These are phyloP conservation scores for Neurospora crassa DNA, from an alignment of 2,329 filamentous ascomycete genomes.

Conservation along the genomic window DNA sequence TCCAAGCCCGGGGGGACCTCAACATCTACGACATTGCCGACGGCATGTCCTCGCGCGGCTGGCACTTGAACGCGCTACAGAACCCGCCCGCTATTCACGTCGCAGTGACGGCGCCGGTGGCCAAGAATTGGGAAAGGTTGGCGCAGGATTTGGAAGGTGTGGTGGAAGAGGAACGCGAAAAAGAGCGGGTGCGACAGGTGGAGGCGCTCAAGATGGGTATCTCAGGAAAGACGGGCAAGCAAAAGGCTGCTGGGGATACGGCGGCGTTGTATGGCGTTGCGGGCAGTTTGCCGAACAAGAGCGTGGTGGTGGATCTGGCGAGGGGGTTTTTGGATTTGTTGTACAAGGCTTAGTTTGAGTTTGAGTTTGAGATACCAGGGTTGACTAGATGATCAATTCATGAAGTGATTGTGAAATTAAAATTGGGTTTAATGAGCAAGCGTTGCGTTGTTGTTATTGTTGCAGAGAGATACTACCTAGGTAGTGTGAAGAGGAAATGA, in stretches of 20 bases:
- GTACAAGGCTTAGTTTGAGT: conserved; percentile 14
- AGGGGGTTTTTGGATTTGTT: conserved; percentile 61
- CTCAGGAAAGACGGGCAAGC: conserved; percentile 43
- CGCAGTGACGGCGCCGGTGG: conserved; percentile 82
- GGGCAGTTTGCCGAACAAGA: conserved; percentile 90
- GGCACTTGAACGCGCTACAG: conserved; percentile 94
- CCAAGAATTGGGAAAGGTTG: conserved; percentile 70
- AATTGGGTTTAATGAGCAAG: neutral
- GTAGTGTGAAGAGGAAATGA: neutral
- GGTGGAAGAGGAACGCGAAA: conserved; percentile 66
- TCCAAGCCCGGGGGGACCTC: conserved; percentile 63
- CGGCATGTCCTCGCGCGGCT: conserved; percentile 72
- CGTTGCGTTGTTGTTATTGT: neutral
- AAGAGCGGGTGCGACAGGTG: conserved; percentile 61
- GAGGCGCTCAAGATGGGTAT: conserved; percentile 36
- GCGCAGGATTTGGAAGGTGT: conserved; percentile 61
- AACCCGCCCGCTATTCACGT: conserved; percentile 87
- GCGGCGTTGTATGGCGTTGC: conserved; percentile 92
- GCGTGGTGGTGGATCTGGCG: conserved; percentile 81
- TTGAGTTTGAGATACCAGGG: too few relatives aligned
- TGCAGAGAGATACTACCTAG: neutral
- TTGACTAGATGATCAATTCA: neutral
- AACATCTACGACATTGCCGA: conserved; percentile 94
- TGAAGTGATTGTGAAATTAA: neutral
- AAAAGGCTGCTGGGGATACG: conserved; percentile 65